Evolutionary conservation across 2,329 filamentous ascomycete genomes (phyloP).

Genomic region (Cryphonectria nitschkei): DNA sequence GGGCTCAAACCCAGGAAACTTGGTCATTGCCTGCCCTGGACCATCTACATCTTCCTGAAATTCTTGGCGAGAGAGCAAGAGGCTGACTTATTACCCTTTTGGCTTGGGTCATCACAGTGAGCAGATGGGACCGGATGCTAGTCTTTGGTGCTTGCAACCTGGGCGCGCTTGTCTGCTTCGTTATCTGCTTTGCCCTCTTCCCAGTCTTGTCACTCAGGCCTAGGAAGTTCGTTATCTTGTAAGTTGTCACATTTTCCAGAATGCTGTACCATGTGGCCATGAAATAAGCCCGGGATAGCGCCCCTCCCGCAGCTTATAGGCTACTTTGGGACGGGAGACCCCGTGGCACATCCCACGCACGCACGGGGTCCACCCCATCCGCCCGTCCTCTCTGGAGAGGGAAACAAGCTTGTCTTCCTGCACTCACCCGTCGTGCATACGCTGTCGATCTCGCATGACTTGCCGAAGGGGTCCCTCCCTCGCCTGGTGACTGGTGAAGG

Average conservation of each 20-base stretch:
- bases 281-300: conserved; percentile 12
- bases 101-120: conserved; percentile 64
- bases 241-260: conserved; percentile 56
- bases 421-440: conserved; percentile 42
- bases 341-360: conserved; percentile 23
- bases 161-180: conserved; percentile 87
- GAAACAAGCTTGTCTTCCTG: conserved; percentile 37
- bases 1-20: conserved; percentile 39
- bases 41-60: not conserved
- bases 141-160: conserved; percentile 91
- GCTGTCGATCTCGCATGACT: conserved; percentile 35
- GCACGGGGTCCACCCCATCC: conserved; percentile 23
- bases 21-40: conserved; percentile 30
- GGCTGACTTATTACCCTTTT: conserved; percentile 34
- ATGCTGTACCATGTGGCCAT: conserved; percentile 26
- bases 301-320: conserved; percentile 10
- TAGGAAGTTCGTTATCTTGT: conserved; percentile 96
- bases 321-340: conserved; percentile 17
- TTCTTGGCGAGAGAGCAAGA: conserved; percentile 27
- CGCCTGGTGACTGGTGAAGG: conserved; percentile 33
- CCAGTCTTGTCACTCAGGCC: conserved; percentile 79
- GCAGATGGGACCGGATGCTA: conserved; percentile 93
- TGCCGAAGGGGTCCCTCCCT: conserved; percentile 25
- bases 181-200: conserved; percentile 89
- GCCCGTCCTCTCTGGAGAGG: conserved; percentile 20